Evolutionary conservation across 1,139 yeast species (phyloP).

Genomic region (Saccharomyces hybrid): DNA sequence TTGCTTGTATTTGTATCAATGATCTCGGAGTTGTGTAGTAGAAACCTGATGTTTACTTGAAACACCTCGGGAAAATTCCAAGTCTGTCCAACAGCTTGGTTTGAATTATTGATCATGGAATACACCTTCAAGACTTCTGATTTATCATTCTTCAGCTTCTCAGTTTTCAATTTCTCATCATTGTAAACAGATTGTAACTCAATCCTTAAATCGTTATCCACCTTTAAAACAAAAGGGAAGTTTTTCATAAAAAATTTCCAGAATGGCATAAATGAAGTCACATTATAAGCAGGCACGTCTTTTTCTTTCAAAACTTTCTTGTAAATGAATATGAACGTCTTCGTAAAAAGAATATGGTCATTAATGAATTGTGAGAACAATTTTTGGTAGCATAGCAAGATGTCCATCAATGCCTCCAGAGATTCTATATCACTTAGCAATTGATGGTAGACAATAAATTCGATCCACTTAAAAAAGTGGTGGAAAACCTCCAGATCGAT

Average conservation of each 20-base stretch:
- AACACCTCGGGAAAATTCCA: conserved; percentile 26
- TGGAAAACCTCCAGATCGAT: conserved; percentile 22
- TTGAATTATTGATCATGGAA: conserved; percentile 5
- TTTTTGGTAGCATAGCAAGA: conserved; percentile 25
- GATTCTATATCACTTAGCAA: conserved; percentile 24
- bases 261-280: conserved; percentile 25
- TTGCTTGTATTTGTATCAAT: conserved; percentile 3
- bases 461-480: conserved; percentile 31
- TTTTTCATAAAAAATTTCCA: conserved; percentile 31
- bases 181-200: conserved; percentile 27
- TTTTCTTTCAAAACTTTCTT: conserved; percentile 19
- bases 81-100: conserved; percentile 7
- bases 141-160: conserved; percentile 18
- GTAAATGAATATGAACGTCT: conserved; percentile 27
- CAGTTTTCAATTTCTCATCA: conserved; percentile 24
- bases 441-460: conserved; percentile 31
- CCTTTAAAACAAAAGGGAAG: conserved; percentile 23
- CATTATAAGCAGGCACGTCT: conserved; percentile 19
- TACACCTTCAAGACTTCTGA: conserved; percentile 13
- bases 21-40: conserved; percentile 8
- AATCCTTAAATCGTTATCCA: conserved; percentile 25
- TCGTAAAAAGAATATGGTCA: conserved; percentile 29
- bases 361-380: conserved; percentile 28
- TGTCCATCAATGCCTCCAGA: conserved; percentile 25
- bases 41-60: conserved; percentile 22